Evolutionary conservation across 1,284 basidiomycete species (phyloP).

Genomic region (Cutaneotrichosporon sp.): DNA sequence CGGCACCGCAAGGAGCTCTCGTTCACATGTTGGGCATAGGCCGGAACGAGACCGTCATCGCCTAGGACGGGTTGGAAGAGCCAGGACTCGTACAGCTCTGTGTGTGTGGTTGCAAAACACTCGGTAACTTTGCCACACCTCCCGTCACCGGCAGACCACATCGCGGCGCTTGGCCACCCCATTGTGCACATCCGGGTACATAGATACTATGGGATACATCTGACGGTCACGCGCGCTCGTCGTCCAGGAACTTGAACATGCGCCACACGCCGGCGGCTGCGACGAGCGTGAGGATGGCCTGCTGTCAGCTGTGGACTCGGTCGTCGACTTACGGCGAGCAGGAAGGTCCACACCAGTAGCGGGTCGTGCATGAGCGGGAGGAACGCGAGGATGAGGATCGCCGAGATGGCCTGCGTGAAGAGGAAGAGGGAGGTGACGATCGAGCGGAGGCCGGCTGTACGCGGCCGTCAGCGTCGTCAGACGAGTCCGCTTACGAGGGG

Average conservation of each 20-base stretch:
- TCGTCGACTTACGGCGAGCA: constrained; percentile 25
- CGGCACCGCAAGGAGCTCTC: too few species aligned
- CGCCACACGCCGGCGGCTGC: constrained; percentile 26
- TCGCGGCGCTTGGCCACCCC: too few species aligned
- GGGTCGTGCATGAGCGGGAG: constrained; percentile 35
- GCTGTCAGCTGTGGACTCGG: constrained; percentile 12
- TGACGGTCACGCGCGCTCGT: constrained; percentile 1
- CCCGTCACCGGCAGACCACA: too few species aligned
- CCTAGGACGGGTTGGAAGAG: too few species aligned
- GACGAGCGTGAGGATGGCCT: constrained; percentile 25
- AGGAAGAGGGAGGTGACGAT: constrained; percentile 34
- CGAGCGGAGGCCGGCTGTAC: constrained; percentile 28
- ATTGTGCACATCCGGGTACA: too few species aligned
- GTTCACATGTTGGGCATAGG: too few species aligned
- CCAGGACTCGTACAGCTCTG: too few species aligned
- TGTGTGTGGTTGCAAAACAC: too few species aligned
- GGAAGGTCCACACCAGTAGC: constrained; percentile 33
- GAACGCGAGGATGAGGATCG: constrained; percentile 27
- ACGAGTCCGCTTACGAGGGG: constrained; percentile 26
- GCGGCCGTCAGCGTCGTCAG: neutral
- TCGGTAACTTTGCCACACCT: too few species aligned
- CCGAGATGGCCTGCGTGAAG: constrained; percentile 31
- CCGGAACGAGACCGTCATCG: too few species aligned
- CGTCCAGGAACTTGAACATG: constrained; percentile 29
- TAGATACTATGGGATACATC: too few species aligned